Evolutionary conservation across 371 early-diverging fungal species (phyloP).

Genomic region (Parasitella parasitica): DNA sequence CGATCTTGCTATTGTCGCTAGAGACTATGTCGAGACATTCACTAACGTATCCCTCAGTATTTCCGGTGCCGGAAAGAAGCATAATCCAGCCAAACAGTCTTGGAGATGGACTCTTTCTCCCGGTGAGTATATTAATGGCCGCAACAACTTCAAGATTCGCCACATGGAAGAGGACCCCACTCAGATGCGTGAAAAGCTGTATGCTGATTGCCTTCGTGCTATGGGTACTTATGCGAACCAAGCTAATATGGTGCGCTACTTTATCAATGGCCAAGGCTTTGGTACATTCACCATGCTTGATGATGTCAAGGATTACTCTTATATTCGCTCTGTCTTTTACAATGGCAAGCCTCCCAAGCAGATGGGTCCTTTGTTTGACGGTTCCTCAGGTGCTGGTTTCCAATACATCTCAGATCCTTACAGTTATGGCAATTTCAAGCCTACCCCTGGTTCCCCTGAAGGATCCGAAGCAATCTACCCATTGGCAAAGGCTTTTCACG

Average conservation of each 20-base stretch:
- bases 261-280: conserved; percentile 50
- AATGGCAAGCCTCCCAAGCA: conserved; percentile 41
- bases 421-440: conserved; percentile 35
- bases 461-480: conserved; percentile 29
- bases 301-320: conserved; percentile 52
- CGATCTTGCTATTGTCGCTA: conserved; percentile 45
- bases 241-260: conserved; percentile 55
- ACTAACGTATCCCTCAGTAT: conserved; percentile 48
- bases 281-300: conserved; percentile 60
- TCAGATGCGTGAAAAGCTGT: conserved; percentile 62
- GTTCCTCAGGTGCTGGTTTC: conserved; percentile 54
- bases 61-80: conserved; percentile 54
- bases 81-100: conserved; percentile 58
- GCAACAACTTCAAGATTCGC: conserved; percentile 55
- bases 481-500: conserved; percentile 33
- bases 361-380: conserved; percentile 56
- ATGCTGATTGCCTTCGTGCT: conserved; percentile 52
- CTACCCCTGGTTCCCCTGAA: conserved; percentile 28
- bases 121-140: conserved; percentile 37
- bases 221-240: conserved; percentile 55
- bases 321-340: conserved; percentile 48
- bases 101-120: conserved; percentile 45
- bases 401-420: conserved; percentile 14
- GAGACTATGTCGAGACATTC: conserved; percentile 49
- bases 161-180: conserved; percentile 63